A percentile compares a stretch with the other conserved stretches of the same genome.
phyloP scores from a whole-genome alignment of 108 stramenopile species.

The Pseudonitzschia multistriata region DNA sequence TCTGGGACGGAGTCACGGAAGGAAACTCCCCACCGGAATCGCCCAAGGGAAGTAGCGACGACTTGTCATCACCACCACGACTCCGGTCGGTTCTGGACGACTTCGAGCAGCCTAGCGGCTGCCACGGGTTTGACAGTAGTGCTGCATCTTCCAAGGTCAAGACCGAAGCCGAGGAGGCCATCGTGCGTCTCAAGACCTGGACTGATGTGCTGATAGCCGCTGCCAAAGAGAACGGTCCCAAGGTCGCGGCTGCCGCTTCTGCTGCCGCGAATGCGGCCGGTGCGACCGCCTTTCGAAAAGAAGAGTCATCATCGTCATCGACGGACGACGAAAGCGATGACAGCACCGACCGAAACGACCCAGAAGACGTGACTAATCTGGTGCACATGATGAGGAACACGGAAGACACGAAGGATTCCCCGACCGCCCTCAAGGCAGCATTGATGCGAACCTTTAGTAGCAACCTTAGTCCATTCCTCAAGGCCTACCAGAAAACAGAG shows the following conservation, averaged over 20 bases:
- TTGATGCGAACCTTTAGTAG: background rate
- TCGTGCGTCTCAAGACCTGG: slow-evolving; percentile 1
- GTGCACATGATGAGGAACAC: background rate
- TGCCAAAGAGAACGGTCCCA: slow-evolving; percentile 6
- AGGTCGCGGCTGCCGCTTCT: background rate
- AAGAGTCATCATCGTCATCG: background rate
- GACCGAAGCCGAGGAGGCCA: background rate
- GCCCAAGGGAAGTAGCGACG: too few relatives aligned
- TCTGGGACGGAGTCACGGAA: too few relatives aligned
- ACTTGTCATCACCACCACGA: background rate
- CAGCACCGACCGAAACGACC: background rate
- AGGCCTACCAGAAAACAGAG: background rate
- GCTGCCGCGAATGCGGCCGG: background rate
- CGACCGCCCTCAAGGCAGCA: background rate
- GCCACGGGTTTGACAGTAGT: background rate
- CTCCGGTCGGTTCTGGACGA: background rate
- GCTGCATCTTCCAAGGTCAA: background rate
- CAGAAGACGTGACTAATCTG: background rate
- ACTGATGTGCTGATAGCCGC: background rate
- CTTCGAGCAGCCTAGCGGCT: background rate
- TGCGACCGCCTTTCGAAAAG: background rate
- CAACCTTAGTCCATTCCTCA: background rate
- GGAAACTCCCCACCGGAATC: too few relatives aligned
- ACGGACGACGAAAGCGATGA: too few relatives aligned
- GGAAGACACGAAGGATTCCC: background rate